Base-by-base conservation (phyloP, 2,329 filamentous ascomycete genomes). In the Taxawa tesnikishii region DNA sequence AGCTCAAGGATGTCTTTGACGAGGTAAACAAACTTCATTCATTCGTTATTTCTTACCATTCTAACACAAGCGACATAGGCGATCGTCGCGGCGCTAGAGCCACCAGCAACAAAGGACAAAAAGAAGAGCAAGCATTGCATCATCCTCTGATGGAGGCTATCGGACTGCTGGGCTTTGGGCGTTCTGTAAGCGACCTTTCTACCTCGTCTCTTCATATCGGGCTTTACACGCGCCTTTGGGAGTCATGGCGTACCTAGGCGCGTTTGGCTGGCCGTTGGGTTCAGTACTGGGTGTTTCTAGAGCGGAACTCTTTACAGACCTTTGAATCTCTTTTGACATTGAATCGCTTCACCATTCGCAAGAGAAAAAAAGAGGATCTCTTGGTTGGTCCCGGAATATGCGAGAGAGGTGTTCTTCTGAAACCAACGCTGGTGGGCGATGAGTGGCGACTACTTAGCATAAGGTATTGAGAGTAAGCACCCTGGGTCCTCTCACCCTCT, bases 1-100 rank as follows among this genome's bases (percentile, higher is more conserved):
- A 94, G 65, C 66, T 98, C 44, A 98, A 98, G 70, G 90, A 96
- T 54, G 90, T 98, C 12, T 98, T 98, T 61, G 90, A 98, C 52
- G 90, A 96, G 81, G 87, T 94, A 71, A 12, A 13, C 8, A 9
- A 8, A 8, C n/a, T 24, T 7, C 9, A 9, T 13, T 11, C 11
- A 13, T 26, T 19, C 26, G 14, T 8, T 13, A 14, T 10, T 6
- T 8, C 13, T n/a, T 29, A 13, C 21, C 11, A 21, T 44, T 29
- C 49, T 47, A 33, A 45, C 41, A 31, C 42, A 15, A 32, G 13
- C 27, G 30, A 26, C 27, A 35, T 42, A 94, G 87, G 88, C 88
- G 16, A 96, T 96, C 49, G 88, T 96, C 43, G 88, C 88, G 42
- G 88, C 88, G 26, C 68, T 96, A 43, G 88, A 96, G 61, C 88